phyloP scores from a whole-genome alignment of 106 monocot genomes.

The Apostasia shenzhenica region DNA sequence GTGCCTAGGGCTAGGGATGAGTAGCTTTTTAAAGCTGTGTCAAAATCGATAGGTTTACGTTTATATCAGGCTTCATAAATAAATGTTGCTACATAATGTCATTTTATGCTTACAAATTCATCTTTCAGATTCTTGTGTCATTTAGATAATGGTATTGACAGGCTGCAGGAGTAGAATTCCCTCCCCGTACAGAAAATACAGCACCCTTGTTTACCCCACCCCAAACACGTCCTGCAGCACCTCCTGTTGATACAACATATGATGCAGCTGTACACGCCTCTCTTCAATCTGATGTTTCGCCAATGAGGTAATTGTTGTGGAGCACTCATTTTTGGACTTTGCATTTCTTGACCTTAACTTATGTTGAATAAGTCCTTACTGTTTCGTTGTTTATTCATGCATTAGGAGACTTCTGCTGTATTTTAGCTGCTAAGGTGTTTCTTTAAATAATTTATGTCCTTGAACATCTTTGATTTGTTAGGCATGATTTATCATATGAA shows the following conservation, averaged over 20 bases:
- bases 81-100: too few relatives aligned
- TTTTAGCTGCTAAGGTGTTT: too few relatives aligned
- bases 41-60: too few relatives aligned
- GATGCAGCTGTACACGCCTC: constrained; percentile 80
- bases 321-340: neutral
- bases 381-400: neutral
- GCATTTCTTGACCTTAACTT: neutral
- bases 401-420: neutral
- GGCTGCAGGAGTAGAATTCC: constrained; percentile 90
- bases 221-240: constrained; percentile 54
- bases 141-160: constrained; percentile 13
- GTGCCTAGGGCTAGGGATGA: too few relatives aligned
- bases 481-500: too few relatives aligned
- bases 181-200: constrained; percentile 68
- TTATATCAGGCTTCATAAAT: neutral
- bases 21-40: too few relatives aligned
- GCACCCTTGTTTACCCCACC: constrained; percentile 88
- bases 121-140: neutral
- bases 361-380: neutral
- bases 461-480: too few relatives aligned
- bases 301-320: constrained; percentile 47
- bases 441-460: too few relatives aligned
- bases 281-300: constrained; percentile 64
- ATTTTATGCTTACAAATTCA: neutral
- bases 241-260: constrained; percentile 35